Conservation (phyloP, 108 stramenopile species). For the Hondaea fermentalgiana region DNA sequence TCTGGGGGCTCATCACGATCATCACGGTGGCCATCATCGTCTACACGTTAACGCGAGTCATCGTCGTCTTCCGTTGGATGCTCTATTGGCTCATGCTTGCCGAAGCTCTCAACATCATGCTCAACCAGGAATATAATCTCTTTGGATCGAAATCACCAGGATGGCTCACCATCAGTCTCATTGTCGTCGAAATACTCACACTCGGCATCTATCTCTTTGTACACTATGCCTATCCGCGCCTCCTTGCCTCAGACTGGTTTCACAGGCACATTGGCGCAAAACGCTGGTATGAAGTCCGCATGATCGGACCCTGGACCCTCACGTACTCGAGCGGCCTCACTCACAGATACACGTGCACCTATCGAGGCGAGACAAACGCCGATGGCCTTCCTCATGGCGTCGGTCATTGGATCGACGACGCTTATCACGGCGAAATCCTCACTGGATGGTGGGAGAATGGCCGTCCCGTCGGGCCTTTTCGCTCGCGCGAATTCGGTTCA, state of each 20-base stretch:
- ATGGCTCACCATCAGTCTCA: constrained; percentile 20
- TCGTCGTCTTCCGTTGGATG: constrained; percentile 39
- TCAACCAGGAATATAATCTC: neutral
- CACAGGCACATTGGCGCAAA: constrained; percentile 14
- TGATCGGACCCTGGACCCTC: constrained; percentile 28
- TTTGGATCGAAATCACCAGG: constrained; percentile 6
- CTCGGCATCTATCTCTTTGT: constrained; percentile 21
- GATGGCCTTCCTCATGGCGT: constrained; percentile 41
- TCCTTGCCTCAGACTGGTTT: constrained; percentile 36
- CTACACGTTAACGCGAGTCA: constrained; percentile 14
- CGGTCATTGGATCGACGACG: constrained; percentile 44
- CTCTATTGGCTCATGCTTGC: constrained; percentile 37
- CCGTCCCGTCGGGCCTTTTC: constrained; percentile 38
- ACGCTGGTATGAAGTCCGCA: constrained; percentile 23
- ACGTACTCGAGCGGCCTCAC: constrained; percentile 22
- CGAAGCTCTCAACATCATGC: constrained; percentile 15
- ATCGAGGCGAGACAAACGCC: constrained; percentile 33
- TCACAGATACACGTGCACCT: constrained; percentile 32
- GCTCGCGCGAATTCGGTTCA: constrained; percentile 30
- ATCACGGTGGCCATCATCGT: constrained; percentile 26
- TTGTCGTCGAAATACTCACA: constrained; percentile 28
- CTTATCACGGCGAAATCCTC: constrained; percentile 43
- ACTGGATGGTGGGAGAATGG: constrained; percentile 43
- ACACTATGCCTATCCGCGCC: constrained; percentile 35
- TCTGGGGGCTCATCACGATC: constrained; percentile 25